phyloP scores from a whole-genome alignment of 2,329 filamentous ascomycete genomes.

The Domatiomyces globalis region DNA sequence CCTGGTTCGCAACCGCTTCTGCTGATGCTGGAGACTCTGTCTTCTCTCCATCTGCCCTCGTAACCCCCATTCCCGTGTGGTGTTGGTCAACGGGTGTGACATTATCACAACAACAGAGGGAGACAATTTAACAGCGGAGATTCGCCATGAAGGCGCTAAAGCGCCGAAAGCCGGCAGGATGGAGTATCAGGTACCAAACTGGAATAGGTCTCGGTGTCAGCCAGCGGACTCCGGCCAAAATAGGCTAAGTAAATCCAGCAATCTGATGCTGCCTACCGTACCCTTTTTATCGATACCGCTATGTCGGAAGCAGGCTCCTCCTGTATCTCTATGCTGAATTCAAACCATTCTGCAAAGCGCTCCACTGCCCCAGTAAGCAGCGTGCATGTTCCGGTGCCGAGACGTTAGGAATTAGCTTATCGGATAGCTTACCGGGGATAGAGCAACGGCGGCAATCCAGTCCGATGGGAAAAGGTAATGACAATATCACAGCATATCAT shows the following conservation, averaged over 20 bases:
- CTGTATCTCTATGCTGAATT: constrained; percentile 41
- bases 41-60: neutral
- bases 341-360: constrained; percentile 43
- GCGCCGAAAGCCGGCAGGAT: constrained; percentile 3
- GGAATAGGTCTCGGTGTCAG: too few relatives aligned
- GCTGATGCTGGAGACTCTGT: neutral
- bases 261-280: too few relatives aligned
- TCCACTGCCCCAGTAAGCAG: constrained; percentile 36
- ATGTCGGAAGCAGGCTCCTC: constrained; percentile 36
- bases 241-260: too few relatives aligned
- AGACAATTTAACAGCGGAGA: constrained; percentile 23
- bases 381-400: constrained; percentile 32
- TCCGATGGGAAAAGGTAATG: too few relatives aligned
- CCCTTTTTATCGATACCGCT: too few relatives aligned
- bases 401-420: constrained; percentile 33
- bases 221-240: too few relatives aligned
- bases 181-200: too few relatives aligned
- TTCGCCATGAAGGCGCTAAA: constrained; percentile 34
- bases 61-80: neutral
- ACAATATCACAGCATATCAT: constrained; percentile 35
- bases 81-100: neutral
- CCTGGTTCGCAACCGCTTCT: neutral
- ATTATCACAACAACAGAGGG: neutral
- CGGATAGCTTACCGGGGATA: constrained; percentile 39
- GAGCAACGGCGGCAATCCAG: constrained; percentile 25